Evolutionary conservation across 768 basidiomycete species (phyloP), one percentile per base, ranked within the genome.

Genomic region (Xerocomellus dryophilus): DNA sequence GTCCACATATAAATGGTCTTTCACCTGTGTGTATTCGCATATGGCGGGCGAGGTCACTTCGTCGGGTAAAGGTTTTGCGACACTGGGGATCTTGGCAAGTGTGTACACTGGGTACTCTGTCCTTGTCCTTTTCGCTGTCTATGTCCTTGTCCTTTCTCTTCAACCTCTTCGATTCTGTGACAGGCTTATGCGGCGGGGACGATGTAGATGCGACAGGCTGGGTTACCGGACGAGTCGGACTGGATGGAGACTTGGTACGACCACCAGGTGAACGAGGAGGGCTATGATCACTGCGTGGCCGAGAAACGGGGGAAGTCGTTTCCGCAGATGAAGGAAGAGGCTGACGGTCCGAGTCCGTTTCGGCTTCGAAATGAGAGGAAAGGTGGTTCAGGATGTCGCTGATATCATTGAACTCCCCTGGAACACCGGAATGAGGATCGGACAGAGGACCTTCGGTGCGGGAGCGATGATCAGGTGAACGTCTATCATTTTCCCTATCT

Each of bases 1-100:
- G 78, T 32, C 77, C 75, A 61, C 91, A 94, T 12, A 84, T 75
- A 68, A 89, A 93, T 3, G 92, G 92, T 47, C 92, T 79, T 69
- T 94, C 92, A 17, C 92, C 92, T 0, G 92, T 93, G 63, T 95
- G 92, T 75, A 93, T 93, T 41, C 90, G 83, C 77, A 84, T 88
- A 66, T 95, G 92, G 25, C 92, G 83, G 39, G 83, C 80, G 42
- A 94, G 78, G 66, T 94, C 92, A 64, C 91, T 93, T 54, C 85
- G 81, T 21, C 92, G 82, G 27, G 86, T 86, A 66, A 94, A 94
- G 10, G 83, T 77, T 74, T 93, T 94, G 62, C 79, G 78, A 63
- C 92, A 94, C 36, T 84, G 79, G 40, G 85, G 81, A 53, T 84
- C 78, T 56, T 84, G 85, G 63, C 90, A 92, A 18, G 76, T 76